Percentiles rank a stretch among this genome's conserved stretches.
Conservation (phyloP, 305 asterid species). For the Solanum hybrid region DNA sequence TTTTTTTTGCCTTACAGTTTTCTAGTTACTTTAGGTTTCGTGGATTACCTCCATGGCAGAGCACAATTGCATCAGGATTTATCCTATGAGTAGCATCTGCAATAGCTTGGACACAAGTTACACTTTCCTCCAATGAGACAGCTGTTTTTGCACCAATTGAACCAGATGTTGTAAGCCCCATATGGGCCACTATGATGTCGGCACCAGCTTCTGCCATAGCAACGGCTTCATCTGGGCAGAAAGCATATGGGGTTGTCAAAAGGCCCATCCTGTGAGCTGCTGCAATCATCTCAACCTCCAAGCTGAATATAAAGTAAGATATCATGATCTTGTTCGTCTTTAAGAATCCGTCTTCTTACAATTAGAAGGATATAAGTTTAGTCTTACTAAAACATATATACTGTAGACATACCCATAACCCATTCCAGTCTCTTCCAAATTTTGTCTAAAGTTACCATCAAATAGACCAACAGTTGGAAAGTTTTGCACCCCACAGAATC, state of each 20-base stretch:
- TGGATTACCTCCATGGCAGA: conserved; percentile 88
- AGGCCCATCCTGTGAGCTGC: conserved; percentile 88
- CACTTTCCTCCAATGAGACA: conserved; percentile 75
- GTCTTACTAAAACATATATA: neutral
- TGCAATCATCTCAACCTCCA: conserved; percentile 95
- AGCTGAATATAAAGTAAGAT: conserved; percentile 26
- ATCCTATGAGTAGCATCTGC: conserved; percentile 81
- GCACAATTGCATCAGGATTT: conserved; percentile 64
- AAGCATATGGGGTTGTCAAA: conserved; percentile 93
- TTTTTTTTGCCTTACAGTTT: neutral
- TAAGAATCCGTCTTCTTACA: neutral
- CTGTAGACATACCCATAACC: conserved; percentile 56
- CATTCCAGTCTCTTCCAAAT: conserved; percentile 96
- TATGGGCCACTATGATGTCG: conserved; percentile 90
- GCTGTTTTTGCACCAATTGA: conserved; percentile 90
- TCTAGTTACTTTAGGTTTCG: neutral
- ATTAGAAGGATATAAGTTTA: neutral
- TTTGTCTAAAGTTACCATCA: conserved; percentile 90
- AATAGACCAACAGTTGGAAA: conserved; percentile 95
- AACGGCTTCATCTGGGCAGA: conserved; percentile 69
- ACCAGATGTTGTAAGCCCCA: conserved; percentile 97
- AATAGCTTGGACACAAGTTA: conserved; percentile 70
- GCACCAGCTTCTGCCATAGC: conserved; percentile 96
- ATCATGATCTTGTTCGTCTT: neutral
- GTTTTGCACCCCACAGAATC: conserved; percentile 89